phyloP scores from a whole-genome alignment of 164 flowering plant species.

The Houttuynia cordata region DNA sequence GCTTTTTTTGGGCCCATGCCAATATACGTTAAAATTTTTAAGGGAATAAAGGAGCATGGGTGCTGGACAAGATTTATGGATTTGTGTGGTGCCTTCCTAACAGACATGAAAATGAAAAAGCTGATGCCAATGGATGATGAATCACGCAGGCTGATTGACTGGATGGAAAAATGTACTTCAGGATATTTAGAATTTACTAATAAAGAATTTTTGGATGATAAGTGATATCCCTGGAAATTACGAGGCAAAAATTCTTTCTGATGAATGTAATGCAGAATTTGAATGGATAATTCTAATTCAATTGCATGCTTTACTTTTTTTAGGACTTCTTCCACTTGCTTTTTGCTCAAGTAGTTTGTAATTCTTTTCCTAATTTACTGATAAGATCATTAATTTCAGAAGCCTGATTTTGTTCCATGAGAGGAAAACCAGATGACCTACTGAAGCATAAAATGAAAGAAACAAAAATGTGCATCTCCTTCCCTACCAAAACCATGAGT shows the following conservation, averaged over 20 bases:
- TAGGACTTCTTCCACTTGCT: background rate
- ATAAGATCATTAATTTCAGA: conserved; percentile 17
- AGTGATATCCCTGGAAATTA: background rate
- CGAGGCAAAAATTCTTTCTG: background rate
- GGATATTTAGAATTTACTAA: too few species aligned
- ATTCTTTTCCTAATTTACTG: background rate
- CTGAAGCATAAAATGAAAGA: too few species aligned
- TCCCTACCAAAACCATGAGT: too few species aligned
- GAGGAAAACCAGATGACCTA: too few species aligned
- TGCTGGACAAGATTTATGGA: background rate
- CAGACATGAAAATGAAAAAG: conserved; percentile 96
- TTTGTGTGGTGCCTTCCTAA: background rate
- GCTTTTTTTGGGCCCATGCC: too few species aligned
- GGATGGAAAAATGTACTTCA: conserved; percentile 87
- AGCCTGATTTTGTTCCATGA: conserved; percentile 25
- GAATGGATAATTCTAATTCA: too few species aligned
- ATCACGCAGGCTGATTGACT: conserved; percentile 82
- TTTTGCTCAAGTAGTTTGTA: background rate
- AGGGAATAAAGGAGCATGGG: background rate
- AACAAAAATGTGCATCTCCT: too few species aligned
- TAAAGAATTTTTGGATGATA: background rate
- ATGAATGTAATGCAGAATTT: too few species aligned
- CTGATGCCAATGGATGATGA: conserved; percentile 93
- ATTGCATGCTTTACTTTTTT: too few species aligned
- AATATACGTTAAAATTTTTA: background rate